phyloP scores from a whole-genome alignment of 2,329 filamentous ascomycete species.

The Davidsoniella neocaledoniae region DNA sequence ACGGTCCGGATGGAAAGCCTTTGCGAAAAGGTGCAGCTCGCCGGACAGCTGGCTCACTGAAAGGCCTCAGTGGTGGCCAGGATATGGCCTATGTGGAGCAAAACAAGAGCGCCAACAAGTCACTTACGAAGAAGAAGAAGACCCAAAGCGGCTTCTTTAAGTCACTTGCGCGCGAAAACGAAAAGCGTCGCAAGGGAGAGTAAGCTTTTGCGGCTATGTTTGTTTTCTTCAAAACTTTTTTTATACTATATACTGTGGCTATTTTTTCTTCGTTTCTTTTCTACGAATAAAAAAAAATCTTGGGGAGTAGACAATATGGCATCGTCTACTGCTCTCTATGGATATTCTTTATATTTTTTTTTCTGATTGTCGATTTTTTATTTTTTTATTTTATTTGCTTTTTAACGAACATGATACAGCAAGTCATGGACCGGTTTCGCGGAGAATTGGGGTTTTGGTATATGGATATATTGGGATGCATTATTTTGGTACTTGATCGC shows the following conservation, averaged over 20 bases:
- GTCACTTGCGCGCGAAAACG: conserved; percentile 26
- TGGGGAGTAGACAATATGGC: no score
- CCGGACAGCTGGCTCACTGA: conserved; percentile 69
- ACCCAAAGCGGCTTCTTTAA: conserved; percentile 25
- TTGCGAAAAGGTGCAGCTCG: conserved; percentile 22
- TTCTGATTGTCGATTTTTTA: no score
- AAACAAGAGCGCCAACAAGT: conserved; percentile 50
- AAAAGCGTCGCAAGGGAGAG: conserved; percentile 12
- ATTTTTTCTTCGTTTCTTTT: neutral
- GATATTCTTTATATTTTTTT: no score
- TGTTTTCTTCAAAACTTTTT: neutral
- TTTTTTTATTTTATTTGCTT: no score
- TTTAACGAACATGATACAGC: no score
- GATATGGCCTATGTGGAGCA: conserved; percentile 94
- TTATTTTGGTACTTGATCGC: no score
- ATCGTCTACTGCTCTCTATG: no score
- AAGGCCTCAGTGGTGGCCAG: conserved; percentile 75
- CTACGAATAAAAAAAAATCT: neutral
- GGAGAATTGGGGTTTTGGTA: no score
- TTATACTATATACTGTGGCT: neutral
- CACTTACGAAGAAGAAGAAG: conserved; percentile 24
- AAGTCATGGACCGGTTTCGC: no score
- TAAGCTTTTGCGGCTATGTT: neutral
- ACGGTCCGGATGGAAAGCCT: conserved; percentile 14
- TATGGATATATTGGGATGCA: no score